A percentile compares a stretch with the other conserved stretches of the same genome.
These are phyloP conservation scores for Xylaria sp. DNA, from an alignment of 2,329 filamentous ascomycete genomes.

Conservation along the genomic window DNA sequence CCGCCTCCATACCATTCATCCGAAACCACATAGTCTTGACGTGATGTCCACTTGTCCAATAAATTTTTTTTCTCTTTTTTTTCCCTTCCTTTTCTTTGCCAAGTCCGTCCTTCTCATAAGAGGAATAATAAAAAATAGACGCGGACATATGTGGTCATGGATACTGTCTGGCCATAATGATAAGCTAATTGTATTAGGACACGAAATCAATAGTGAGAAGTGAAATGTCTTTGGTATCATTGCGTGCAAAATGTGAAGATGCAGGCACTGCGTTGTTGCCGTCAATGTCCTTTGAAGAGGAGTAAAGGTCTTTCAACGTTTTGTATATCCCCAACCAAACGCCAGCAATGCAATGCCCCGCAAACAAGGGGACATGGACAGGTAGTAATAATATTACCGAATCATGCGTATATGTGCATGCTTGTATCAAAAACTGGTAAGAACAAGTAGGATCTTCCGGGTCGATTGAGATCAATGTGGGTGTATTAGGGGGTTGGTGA, in stretches of 20 bases:
- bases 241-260: conserved; percentile 42
- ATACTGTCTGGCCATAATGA: conserved; percentile 17
- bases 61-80: background rate
- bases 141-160: conserved; percentile 35
- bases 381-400: conserved; percentile 40
- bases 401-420: conserved; percentile 43
- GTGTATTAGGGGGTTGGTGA: conserved; percentile 43
- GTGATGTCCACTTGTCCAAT: background rate
- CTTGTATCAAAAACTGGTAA: conserved; percentile 33
- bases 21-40: conserved; percentile 2
- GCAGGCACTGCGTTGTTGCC: conserved; percentile 42
- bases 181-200: conserved; percentile 41
- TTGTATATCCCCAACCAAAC: conserved; percentile 49
- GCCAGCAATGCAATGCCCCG: conserved; percentile 47
- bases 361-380: conserved; percentile 27
- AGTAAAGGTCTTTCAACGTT: conserved; percentile 41
- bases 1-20: conserved; percentile 1
- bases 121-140: background rate
- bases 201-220: conserved; percentile 32
- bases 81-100: conserved; percentile 5
- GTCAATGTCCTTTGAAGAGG: conserved; percentile 38
- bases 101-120: conserved; percentile 11
- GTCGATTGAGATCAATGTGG: conserved; percentile 32
- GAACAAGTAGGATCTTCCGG: conserved; percentile 37
- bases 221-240: conserved; percentile 48